These are phyloP conservation scores for Fusarium sp. DNA, from an alignment of 2,329 filamentous ascomycete species.

Conservation along the genomic window DNA sequence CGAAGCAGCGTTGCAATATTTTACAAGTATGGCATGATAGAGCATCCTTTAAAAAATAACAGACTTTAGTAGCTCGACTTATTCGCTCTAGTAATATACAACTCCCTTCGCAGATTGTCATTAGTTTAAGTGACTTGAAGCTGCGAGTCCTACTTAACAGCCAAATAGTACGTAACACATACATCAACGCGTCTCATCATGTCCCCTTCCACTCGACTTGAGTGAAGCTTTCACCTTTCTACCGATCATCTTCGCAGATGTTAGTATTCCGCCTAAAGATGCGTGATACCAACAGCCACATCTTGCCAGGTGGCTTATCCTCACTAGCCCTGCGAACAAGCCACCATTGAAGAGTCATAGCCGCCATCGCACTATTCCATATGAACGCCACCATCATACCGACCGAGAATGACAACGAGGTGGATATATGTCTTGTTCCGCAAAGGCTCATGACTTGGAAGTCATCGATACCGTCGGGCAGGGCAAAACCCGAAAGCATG, in stretches of 20 bases:
- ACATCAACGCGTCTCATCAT: background rate
- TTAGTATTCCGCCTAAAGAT: background rate
- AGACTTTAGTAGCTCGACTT: fast-evolving
- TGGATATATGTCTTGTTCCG: background rate
- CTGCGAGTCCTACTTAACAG: background rate
- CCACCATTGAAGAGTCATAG: background rate
- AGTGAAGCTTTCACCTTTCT: background rate
- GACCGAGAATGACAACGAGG: fast-evolving
- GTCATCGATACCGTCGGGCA: background rate
- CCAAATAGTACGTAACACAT: background rate
- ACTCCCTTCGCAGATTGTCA: fast-evolving
- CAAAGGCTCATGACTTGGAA: background rate
- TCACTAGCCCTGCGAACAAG: background rate
- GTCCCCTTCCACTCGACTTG: fast-evolving
- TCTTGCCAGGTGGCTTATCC: background rate
- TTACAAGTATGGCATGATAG: fast-evolving
- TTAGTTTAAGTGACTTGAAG: background rate
- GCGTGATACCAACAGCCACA: background rate
- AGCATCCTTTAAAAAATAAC: fast-evolving
- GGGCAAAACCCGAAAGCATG: background rate
- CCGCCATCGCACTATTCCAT: background rate
- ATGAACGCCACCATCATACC: background rate
- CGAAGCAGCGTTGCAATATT: fast-evolving
- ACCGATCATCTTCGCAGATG: background rate
- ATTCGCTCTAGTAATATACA: background rate